These are phyloP conservation scores for Cordia subcordata DNA, from an alignment of 257 asterid species.

Conservation along the genomic window DNA sequence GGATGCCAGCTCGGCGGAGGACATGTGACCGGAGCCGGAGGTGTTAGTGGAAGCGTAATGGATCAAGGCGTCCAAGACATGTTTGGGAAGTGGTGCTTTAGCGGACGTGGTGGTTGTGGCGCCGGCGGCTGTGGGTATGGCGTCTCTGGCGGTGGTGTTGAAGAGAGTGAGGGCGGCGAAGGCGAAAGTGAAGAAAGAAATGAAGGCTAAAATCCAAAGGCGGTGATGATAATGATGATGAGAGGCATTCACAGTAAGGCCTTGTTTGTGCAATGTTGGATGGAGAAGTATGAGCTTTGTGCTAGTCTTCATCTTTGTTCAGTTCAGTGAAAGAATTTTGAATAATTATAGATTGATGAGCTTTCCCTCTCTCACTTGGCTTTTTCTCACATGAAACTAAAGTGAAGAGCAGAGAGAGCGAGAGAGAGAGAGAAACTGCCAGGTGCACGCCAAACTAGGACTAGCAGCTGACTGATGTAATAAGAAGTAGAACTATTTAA, in stretches of 20 bases:
- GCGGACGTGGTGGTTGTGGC: constrained; percentile 12
- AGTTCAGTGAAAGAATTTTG: too few relatives aligned
- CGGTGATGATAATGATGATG: constrained; percentile 27
- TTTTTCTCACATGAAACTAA: neutral
- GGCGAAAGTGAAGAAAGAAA: constrained; percentile 52
- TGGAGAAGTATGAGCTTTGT: constrained; percentile 65
- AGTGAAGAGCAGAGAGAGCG: neutral
- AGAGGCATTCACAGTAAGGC: constrained; percentile 23
- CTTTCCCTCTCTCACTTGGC: too few relatives aligned
- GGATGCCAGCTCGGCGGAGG: constrained; percentile 41
- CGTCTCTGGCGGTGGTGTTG: constrained; percentile 33
- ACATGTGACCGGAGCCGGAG: constrained; percentile 36
- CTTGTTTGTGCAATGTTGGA: constrained; percentile 50
- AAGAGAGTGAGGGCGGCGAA: constrained; percentile 49
- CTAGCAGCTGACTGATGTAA: neutral
- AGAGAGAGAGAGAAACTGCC: constrained; percentile 1
- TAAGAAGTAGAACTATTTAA: neutral
- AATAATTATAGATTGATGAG: too few relatives aligned
- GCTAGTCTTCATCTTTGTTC: constrained; percentile 51
- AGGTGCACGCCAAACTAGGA: constrained; percentile 12
- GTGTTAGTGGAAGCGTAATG: constrained; percentile 63
- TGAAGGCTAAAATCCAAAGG: constrained; percentile 40
- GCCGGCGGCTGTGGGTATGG: constrained; percentile 12
- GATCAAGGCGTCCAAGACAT: constrained; percentile 56
- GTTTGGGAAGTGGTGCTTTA: constrained; percentile 25